A percentile compares a stretch with the other conserved stretches of the same genome.
These are phyloP conservation scores for Plectosphaerella plurivora DNA, from an alignment of 2,329 filamentous ascomycete genomes.

Conservation along the genomic window DNA sequence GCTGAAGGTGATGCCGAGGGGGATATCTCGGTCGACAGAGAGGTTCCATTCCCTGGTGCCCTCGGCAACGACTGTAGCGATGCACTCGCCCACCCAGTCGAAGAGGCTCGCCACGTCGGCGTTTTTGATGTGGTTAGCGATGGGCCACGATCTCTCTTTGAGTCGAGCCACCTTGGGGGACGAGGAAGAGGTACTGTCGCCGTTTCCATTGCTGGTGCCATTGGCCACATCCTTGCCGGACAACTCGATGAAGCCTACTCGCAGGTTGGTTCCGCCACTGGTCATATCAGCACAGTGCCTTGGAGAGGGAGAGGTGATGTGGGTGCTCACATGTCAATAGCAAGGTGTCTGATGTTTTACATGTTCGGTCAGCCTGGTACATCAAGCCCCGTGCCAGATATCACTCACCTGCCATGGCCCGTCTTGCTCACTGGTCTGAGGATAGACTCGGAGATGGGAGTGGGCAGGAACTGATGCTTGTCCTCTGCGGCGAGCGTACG, in stretches of 20 bases:
- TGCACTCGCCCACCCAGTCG: constrained; percentile 74
- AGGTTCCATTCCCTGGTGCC: constrained; percentile 42
- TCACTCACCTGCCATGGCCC: constrained; percentile 44
- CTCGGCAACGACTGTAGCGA: constrained; percentile 66
- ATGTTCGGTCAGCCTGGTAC: background rate
- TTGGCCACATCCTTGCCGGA: constrained; percentile 28
- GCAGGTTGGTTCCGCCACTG: constrained; percentile 64
- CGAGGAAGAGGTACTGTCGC: constrained; percentile 11
- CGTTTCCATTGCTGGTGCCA: constrained; percentile 10
- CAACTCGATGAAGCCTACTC: constrained; percentile 64
- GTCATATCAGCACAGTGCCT: constrained; percentile 11
- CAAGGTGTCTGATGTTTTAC: constrained; percentile 43
- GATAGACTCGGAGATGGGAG: constrained; percentile 57
- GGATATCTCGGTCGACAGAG: constrained; percentile 40
- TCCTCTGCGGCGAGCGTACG: constrained; percentile 46
- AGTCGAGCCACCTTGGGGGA: constrained; percentile 44
- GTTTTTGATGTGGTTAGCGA: constrained; percentile 63
- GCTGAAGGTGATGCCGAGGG: constrained; percentile 65
- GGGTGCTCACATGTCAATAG: constrained; percentile 59
- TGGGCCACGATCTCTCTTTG: constrained; percentile 70
- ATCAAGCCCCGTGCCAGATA: too few relatives aligned
- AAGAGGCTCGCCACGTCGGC: constrained; percentile 66
- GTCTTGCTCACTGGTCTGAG: constrained; percentile 40
- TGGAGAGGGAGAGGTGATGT: background rate
- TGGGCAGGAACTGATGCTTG: constrained; percentile 52